Evolutionary conservation across 2,329 filamentous ascomycete genomes (phyloP).

Genomic region (Cordyceps javanica): DNA sequence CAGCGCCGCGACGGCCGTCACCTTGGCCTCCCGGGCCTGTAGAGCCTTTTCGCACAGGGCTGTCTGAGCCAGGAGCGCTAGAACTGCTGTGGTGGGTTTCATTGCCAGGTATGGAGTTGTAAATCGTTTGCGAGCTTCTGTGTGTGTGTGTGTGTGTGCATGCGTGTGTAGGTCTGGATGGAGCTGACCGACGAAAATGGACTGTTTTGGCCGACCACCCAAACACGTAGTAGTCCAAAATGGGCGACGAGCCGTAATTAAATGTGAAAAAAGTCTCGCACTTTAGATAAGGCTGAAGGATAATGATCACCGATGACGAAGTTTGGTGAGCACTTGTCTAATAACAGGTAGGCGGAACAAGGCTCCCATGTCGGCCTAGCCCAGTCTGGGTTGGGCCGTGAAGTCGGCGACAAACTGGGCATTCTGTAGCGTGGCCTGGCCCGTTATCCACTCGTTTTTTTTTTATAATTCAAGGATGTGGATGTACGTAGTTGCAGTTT

Average conservation of each 20-base stretch:
- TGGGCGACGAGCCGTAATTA: neutral
- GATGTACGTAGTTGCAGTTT: too few species aligned
- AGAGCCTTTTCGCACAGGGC: neutral
- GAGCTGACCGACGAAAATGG: neutral
- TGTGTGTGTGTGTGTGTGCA: neutral
- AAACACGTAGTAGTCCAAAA: too few species aligned
- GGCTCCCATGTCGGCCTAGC: too few species aligned
- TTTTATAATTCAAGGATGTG: too few species aligned
- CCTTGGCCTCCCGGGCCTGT: slow-evolving; percentile 3
- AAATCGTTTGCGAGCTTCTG: neutral
- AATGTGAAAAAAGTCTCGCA: neutral
- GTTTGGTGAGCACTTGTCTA: slow-evolving; percentile 12
- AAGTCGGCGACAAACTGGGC: too few species aligned
- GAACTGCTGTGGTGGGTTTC: neutral
- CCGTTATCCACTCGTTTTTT: too few species aligned
- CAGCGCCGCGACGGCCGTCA: neutral
- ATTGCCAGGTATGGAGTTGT: too few species aligned
- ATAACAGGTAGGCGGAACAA: too few species aligned
- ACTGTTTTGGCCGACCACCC: neutral
- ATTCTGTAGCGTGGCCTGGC: too few species aligned
- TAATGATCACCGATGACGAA: neutral
- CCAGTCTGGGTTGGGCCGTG: too few species aligned
- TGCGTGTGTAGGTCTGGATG: neutral
- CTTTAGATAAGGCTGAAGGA: neutral
- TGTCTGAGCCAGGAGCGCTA: neutral